Percentiles rank a stretch among this genome's conserved stretches.
Conservation (phyloP, 1,284 basidiomycete genomes). For the Moesziomyces globuligerus region DNA sequence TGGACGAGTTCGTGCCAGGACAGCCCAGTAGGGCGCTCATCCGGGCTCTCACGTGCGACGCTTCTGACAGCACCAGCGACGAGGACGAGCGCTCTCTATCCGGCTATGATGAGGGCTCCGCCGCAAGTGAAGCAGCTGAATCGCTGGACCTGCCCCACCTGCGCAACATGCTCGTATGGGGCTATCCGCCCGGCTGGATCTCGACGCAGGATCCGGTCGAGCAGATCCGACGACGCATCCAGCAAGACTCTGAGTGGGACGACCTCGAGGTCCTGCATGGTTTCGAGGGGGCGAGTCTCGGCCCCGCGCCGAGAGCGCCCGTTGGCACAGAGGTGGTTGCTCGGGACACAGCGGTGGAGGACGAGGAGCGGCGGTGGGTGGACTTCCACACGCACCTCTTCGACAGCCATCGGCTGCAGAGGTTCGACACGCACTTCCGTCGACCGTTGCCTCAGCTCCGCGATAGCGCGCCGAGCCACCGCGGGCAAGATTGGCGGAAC, state of each 20-base stretch:
- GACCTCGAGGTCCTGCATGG: conserved; percentile 11
- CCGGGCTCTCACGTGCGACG: conserved; percentile 14
- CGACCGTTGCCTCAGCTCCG: conserved; percentile 16
- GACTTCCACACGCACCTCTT: conserved; percentile 26
- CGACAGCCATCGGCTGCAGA: conserved; percentile 26
- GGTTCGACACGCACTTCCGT: conserved; percentile 23
- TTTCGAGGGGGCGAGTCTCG: conserved; percentile 12
- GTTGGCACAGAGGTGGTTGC: background rate
- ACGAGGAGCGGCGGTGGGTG: conserved; percentile 15
- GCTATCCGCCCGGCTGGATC: conserved; percentile 36
- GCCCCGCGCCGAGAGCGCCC: background rate
- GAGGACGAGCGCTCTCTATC: too few species aligned
- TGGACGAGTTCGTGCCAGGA: conserved; percentile 19
- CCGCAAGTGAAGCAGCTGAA: too few species aligned
- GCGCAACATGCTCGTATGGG: conserved; percentile 30
- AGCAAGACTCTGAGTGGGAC: conserved; percentile 24
- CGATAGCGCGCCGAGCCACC: background rate
- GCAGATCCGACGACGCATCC: conserved; percentile 11
- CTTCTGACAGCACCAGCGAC: background rate
- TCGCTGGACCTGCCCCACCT: conserved; percentile 16
- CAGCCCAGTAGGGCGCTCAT: conserved; percentile 14
- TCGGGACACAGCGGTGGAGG: background rate
- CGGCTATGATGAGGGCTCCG: background rate
- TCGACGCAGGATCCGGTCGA: conserved; percentile 16
- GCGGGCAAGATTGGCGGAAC: too few species aligned